phyloP scores from a whole-genome alignment of 1,139 yeast genomes.

The Zygoascus sp. region DNA sequence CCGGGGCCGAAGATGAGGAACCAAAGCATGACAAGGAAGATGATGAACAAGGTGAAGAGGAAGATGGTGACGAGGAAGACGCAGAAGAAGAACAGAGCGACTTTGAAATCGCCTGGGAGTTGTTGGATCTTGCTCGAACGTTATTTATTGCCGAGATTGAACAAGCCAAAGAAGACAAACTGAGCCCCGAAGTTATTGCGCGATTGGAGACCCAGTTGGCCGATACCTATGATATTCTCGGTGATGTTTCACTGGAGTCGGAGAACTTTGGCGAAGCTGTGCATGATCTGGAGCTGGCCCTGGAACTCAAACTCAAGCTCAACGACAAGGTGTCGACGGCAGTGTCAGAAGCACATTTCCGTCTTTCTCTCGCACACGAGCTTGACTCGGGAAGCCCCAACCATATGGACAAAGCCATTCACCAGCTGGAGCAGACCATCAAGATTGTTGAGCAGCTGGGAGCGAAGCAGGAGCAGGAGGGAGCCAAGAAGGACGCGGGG shows the following conservation, averaged over 20 bases:
- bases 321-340: conserved; percentile 51
- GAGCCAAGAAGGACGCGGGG: conserved; percentile 39
- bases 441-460: conserved; percentile 45
- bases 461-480: conserved; percentile 38
- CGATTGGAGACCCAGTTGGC: conserved; percentile 53
- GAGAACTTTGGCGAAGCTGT: conserved; percentile 76
- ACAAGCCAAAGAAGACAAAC: conserved; percentile 34
- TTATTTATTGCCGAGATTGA: conserved; percentile 44
- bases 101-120: conserved; percentile 85
- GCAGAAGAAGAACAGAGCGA: conserved; percentile 52
- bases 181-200: conserved; percentile 32
- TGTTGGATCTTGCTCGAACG: conserved; percentile 69
- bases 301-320: conserved; percentile 52
- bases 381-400: conserved; percentile 45
- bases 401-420: conserved; percentile 44
- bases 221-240: conserved; percentile 73
- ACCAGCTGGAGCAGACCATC: conserved; percentile 57
- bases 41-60: conserved; percentile 34
- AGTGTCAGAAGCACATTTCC: conserved; percentile 77
- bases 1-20: conserved; percentile 35
- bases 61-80: conserved; percentile 36
- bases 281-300: conserved; percentile 55
- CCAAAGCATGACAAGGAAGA: conserved; percentile 32
- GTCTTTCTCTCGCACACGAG: conserved; percentile 75
- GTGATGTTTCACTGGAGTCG: conserved; percentile 84